phyloP scores from a whole-genome alignment of 306 rosid genomes.

The Erythrophleum fordii region DNA sequence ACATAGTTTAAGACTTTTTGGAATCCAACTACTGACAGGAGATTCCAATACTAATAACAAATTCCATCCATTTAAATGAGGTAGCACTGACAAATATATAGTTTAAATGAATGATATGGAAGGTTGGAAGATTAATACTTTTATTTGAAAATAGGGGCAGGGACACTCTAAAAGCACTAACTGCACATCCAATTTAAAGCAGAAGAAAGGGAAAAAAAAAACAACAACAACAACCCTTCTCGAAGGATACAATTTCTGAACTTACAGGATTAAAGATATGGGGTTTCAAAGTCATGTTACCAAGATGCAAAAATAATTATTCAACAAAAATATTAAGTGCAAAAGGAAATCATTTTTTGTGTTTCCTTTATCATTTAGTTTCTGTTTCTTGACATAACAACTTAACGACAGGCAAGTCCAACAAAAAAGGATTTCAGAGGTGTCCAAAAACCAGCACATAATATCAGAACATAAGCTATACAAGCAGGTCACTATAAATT shows the following conservation, averaged over 20 bases:
- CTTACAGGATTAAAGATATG: neutral
- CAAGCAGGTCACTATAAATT: constrained; percentile 24
- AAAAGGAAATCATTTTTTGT: neutral
- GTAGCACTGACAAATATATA: no score
- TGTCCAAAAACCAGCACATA: constrained; percentile 5
- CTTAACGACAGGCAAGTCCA: neutral
- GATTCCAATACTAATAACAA: neutral
- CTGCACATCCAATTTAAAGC: neutral
- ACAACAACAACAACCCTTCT: neutral
- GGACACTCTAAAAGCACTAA: neutral
- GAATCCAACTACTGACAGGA: neutral
- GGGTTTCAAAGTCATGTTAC: constrained; percentile 11
- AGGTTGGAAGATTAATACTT: neutral
- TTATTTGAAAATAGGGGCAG: neutral
- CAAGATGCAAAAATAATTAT: constrained; percentile 22
- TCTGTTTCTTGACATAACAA: constrained; percentile 8
- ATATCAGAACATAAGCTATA: constrained; percentile 24
- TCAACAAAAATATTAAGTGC: constrained; percentile 22
- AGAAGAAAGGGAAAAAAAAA: no score
- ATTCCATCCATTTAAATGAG: neutral
- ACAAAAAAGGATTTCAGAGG: neutral
- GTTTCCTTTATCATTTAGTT: neutral
- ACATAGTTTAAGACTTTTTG: neutral
- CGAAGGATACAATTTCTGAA: constrained; percentile 25
- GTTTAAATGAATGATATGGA: neutral